Conservation (phyloP, 306 rosid genomes). For the Ammopiptanthus mongolicus region DNA sequence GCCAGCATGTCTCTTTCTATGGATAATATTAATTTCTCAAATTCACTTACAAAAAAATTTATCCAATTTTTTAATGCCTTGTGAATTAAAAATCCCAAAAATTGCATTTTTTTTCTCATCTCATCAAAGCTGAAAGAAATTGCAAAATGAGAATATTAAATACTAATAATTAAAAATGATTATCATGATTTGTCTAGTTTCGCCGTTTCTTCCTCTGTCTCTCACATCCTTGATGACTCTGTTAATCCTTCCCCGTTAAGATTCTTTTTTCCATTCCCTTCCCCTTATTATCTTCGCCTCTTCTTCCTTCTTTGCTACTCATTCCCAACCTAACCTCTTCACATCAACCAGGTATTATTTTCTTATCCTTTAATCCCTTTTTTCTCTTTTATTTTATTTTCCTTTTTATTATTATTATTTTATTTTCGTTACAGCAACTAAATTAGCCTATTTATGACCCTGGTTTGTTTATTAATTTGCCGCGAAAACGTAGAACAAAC, state of each 20-base stretch:
- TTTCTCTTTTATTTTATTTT: background rate
- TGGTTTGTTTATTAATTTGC: conserved; percentile 18
- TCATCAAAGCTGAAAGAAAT: background rate
- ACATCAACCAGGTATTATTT: conserved; percentile 26
- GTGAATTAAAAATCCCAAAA: background rate
- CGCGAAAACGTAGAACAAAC: background rate
- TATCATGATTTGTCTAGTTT: conserved; percentile 43
- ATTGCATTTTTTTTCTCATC: background rate
- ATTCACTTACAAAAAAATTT: no score
- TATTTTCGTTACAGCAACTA: background rate
- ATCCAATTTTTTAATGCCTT: background rate
- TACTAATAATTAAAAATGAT: conserved; percentile 12
- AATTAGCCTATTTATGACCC: background rate
- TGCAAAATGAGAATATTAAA: background rate
- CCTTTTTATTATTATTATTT: no score
- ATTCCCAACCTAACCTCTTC: background rate
- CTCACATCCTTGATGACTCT: conserved; percentile 16
- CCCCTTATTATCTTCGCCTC: background rate
- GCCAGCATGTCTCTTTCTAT: conserved; percentile 9
- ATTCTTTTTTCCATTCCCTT: conserved; percentile 22
- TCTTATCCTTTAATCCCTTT: background rate
- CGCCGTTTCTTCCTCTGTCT: conserved; percentile 42
- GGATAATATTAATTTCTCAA: background rate
- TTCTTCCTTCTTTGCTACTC: background rate
- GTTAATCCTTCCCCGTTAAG: conserved; percentile 37